Evolutionary conservation across 768 basidiomycete species (phyloP).

Genomic region (Lentinula boryana): DNA sequence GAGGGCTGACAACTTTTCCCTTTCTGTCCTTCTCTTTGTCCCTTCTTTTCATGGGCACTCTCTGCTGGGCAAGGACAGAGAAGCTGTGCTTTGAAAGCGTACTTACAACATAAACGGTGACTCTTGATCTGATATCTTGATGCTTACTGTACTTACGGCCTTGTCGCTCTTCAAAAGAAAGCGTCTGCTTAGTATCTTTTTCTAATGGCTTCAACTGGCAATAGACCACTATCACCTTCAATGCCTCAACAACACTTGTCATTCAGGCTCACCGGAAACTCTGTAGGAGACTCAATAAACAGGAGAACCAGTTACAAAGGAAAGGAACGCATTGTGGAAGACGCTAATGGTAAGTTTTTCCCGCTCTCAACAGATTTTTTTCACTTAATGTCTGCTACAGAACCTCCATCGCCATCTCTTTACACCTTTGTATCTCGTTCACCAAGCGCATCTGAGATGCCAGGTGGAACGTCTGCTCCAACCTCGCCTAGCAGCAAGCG

Average conservation of each 20-base stretch:
- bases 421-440: slow-evolving; percentile 3
- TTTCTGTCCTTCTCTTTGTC: background rate
- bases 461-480: background rate
- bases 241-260: background rate
- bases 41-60: background rate
- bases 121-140: background rate
- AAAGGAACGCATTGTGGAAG: slow-evolving; percentile 4
- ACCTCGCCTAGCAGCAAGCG: slow-evolving; percentile 2
- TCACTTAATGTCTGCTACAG: background rate
- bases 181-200: background rate
- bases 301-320: slow-evolving; percentile 1
- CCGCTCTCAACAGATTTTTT: background rate
- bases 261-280: background rate
- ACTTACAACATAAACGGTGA: background rate
- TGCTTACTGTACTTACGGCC: background rate
- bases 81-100: background rate
- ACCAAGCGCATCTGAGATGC: slow-evolving; percentile 1
- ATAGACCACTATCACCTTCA: background rate
- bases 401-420: slow-evolving; percentile 2
- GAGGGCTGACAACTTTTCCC: background rate
- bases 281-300: background rate
- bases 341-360: background rate
- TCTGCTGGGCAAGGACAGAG: background rate
- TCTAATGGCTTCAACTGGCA: background rate
- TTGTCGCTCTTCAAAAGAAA: background rate